Evolutionary conservation across 108 stramenopile genomes (phyloP), one percentile per base, ranked within the genome.

Genomic region (Conticribra weissflogii): DNA sequence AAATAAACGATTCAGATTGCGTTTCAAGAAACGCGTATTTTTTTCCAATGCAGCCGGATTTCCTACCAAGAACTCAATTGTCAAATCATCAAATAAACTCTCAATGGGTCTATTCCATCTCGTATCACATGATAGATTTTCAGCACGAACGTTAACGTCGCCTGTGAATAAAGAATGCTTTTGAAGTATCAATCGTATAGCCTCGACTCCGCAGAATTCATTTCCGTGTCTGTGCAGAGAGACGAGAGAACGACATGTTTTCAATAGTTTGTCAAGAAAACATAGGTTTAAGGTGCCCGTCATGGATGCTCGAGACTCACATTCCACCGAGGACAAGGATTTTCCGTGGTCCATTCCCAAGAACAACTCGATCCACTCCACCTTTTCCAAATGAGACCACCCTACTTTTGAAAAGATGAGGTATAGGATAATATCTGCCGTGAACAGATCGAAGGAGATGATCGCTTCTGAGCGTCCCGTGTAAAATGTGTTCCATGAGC

Each of bases 281-380:
- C 5, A 41, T 41, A n/a, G n/a, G n/a, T n/a, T n/a, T 12, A 41
- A 41, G 12, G 36, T 5, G 36, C 5, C 12, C 12, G 36, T 12
- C 36, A 41, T 9, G 36, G 8, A 63, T 32, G 74, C 74, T 54
- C 69, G 45, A 50, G 74, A 66, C 64, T 41, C 36, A 41, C 36
- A 50, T 86, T 8, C 85, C 82, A n/a, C 22, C 36, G 33, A 69
- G 63, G 0, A 78, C 66, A 28, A 66, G 76, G 17, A 69, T 32
- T 53, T 50, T 32, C 28, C 63, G 65, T 19, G 69, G 63, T n/a
- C 75, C 75, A 45, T 45, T 41, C 1, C 75, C 75, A 17, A 76
- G 47, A 29, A 76, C 69, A 2, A 76, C 75, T 24, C 75, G 59
- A 56, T 76, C 75, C 3, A 76, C 63, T 22, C 70, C 54, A 34